Base-by-base conservation (phyloP, 805 yeast genomes). In the Candida endomychidarum region DNA sequence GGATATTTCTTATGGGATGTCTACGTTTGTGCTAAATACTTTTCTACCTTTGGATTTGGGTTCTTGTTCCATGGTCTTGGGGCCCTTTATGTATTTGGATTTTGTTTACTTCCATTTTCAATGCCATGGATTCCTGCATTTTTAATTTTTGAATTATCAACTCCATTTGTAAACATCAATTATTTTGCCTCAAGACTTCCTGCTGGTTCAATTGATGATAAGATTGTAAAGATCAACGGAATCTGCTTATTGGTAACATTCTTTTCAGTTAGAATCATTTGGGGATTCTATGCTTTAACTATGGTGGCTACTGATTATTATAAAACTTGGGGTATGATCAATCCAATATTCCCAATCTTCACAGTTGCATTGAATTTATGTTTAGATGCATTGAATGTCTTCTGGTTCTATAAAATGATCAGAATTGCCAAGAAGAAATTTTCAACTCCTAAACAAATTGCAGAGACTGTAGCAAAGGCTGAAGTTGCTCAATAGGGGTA, bases 1-100 rank as follows among this genome's bases (percentile, higher is more conserved):
- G 99, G 98, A 2, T 93, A 93, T 65, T 93, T 93, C 58, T 50
- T 87, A 16, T 93, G 99, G 99, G 99, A 93, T 61, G 46, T 83
- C 25, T 61, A 65, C 42, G 81, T 89, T 40, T 90, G 97, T 57
- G 5, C 80, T 7, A 63, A 62, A 37, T 72, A 85, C 65, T 79
- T 67, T 58, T 65, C 73, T 37, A 58, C 86, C 47, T 93, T 87
- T 61, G 98, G 99, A 0, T 38, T 77, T 11, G 88, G 90, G 31
- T 93, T 86, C 61, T 64, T 87, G 41, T 65, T 86, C 43, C 99
- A 93, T 57, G 98, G 95, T 0, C 50, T 78, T 28, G 89, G 90
- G 1, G 88, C 98, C 0, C 60, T 88, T 40, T 76, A 75, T 52
- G 96, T 87, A 27, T 86, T 90, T 57, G 53, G 64, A 2, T 61